Evolutionary conservation across 1,284 basidiomycete genomes (phyloP).

Genomic region (Pisolithus thermaeus): DNA sequence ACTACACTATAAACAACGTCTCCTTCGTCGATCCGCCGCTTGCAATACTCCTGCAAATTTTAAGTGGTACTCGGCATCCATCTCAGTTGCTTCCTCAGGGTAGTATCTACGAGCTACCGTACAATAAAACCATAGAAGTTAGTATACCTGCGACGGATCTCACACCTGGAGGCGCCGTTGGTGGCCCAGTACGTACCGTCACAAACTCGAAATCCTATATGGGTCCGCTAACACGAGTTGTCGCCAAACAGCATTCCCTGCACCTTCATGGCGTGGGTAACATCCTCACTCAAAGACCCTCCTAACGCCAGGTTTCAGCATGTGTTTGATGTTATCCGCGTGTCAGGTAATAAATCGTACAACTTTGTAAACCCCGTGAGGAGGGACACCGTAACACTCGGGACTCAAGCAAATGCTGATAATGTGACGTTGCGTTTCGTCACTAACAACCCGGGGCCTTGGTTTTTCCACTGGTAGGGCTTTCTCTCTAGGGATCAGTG

Average conservation of each 20-base stretch:
- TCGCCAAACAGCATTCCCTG: conserved; percentile 25
- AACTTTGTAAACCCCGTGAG: conserved; percentile 30
- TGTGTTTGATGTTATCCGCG: conserved; percentile 33
- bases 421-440: conserved; percentile 27
- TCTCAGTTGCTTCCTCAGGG: conserved; percentile 40
- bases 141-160: conserved; percentile 28
- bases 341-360: conserved; percentile 18
- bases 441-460: conserved; percentile 27
- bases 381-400: conserved; percentile 29
- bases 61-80: conserved; percentile 40
- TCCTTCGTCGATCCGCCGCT: conserved; percentile 34
- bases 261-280: conserved; percentile 31
- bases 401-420: conserved; percentile 23
- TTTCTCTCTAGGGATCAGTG: neutral
- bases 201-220: neutral
- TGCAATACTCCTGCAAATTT: conserved; percentile 47
- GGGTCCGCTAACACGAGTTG: neutral
- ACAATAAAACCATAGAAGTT: conserved; percentile 43
- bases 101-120: conserved; percentile 40
- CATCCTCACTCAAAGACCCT: neutral
- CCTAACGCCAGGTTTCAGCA: conserved; percentile 23
- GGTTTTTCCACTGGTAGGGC: conserved; percentile 28
- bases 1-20: conserved; percentile 33
- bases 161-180: conserved; percentile 23
- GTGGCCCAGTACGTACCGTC: conserved; percentile 31